Conservation (phyloP, 129 eudicot species). For the Sambucus nigra region DNA sequence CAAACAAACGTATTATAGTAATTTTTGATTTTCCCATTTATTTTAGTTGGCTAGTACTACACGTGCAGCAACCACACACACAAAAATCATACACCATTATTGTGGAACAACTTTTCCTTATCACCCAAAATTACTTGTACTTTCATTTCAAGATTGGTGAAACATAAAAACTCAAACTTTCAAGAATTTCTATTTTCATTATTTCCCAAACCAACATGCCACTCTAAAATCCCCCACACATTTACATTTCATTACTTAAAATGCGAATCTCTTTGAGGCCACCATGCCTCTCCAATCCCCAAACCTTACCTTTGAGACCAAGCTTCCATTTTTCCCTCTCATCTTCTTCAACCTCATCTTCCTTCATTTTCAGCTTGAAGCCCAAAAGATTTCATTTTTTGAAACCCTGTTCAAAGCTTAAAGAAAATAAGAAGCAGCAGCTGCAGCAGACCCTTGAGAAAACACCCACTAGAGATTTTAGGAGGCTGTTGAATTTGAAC, state of each 20-base stretch:
- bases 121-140: background rate
- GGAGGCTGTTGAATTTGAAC: slow-evolving; percentile 43
- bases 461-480: slow-evolving; percentile 22
- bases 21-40: background rate
- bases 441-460: slow-evolving; percentile 34
- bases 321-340: slow-evolving; percentile 24
- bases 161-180: background rate
- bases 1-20: too few relatives aligned
- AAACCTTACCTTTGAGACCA: slow-evolving; percentile 18
- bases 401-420: slow-evolving; percentile 63
- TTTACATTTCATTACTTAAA: slow-evolving; percentile 1
- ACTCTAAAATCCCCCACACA: background rate
- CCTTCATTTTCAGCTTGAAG: slow-evolving; percentile 16
- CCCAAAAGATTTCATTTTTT: slow-evolving; percentile 54
- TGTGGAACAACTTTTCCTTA: background rate
- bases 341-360: slow-evolving; percentile 16
- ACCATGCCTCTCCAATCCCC: slow-evolving; percentile 40
- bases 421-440: slow-evolving; percentile 48
- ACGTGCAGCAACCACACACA: slow-evolving; percentile 25
- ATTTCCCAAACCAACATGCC: background rate
- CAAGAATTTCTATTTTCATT: background rate
- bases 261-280: slow-evolving; percentile 33
- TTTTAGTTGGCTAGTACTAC: background rate
- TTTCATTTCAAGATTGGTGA: background rate
- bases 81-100: slow-evolving; percentile 1